Conservation (phyloP, 2,329 filamentous ascomycete genomes). For the Metarhizium album region DNA sequence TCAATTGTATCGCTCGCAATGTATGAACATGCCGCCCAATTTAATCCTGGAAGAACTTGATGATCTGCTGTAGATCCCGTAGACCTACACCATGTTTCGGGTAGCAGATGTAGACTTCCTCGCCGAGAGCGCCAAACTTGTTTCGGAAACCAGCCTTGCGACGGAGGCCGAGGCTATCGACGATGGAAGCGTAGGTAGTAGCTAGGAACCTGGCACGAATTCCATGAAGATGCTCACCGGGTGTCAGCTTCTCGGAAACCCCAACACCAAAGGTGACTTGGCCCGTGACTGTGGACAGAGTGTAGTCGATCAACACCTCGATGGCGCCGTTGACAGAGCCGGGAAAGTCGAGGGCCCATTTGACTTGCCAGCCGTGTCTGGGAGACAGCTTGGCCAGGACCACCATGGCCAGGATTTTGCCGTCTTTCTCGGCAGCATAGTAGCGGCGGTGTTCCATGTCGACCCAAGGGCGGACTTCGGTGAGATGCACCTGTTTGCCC, state of each 20-base stretch:
- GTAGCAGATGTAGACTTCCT: constrained; percentile 83
- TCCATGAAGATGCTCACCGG: constrained; percentile 73
- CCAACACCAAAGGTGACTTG: constrained; percentile 80
- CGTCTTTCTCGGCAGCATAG: constrained; percentile 68
- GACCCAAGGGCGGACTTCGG: constrained; percentile 81
- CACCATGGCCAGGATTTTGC: constrained; percentile 65
- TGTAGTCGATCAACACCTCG: constrained; percentile 67
- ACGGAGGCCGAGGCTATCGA: constrained; percentile 70
- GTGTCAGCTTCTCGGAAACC: constrained; percentile 60
- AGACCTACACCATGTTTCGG: constrained; percentile 76
- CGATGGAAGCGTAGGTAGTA: constrained; percentile 72
- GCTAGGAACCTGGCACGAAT: constrained; percentile 71
- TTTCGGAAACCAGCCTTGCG: constrained; percentile 83
- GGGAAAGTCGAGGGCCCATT: constrained; percentile 93
- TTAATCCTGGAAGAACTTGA: constrained; percentile 81
- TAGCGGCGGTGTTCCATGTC: constrained; percentile 77
- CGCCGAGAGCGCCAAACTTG: constrained; percentile 78
- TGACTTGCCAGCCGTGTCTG: constrained; percentile 81
- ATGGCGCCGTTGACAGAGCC: constrained; percentile 77
- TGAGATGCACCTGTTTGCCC: constrained; percentile 79
- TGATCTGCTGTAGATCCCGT: constrained; percentile 70
- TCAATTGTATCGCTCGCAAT: background rate
- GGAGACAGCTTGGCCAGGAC: constrained; percentile 74
- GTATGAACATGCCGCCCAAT: background rate
- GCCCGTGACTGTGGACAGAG: constrained; percentile 41